Percentiles rank a stretch among this genome's conserved stretches.
Evolutionary conservation across 2,329 filamentous ascomycete species (phyloP).

Genomic region (Diaporthe ilicicola): DNA sequence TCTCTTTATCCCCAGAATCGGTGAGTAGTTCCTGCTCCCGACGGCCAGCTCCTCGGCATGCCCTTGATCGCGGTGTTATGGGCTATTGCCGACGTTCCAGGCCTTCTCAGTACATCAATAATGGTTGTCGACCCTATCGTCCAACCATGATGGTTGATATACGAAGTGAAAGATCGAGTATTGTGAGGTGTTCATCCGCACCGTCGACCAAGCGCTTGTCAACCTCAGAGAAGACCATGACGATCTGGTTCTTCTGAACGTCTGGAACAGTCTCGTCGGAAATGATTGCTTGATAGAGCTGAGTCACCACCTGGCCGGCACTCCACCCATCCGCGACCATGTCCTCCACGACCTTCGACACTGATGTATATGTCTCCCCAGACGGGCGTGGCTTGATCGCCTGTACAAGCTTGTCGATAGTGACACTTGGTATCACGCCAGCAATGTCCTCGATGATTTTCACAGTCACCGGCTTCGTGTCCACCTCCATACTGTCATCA

Average conservation of each 20-base stretch:
- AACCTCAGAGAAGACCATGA: slow-evolving; percentile 88
- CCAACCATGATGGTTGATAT: slow-evolving; percentile 77
- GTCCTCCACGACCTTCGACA: slow-evolving; percentile 84
- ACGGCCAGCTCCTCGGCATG: neutral
- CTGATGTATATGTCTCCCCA: slow-evolving; percentile 72
- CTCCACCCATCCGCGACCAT: slow-evolving; percentile 98
- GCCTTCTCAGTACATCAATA: neutral
- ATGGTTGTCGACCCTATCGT: slow-evolving; percentile 37
- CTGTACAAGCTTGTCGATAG: slow-evolving; percentile 74
- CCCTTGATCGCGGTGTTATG: neutral
- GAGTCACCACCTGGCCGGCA: slow-evolving; percentile 80
- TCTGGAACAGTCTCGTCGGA: slow-evolving; percentile 87
- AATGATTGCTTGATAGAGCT: slow-evolving; percentile 84
- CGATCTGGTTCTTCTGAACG: slow-evolving; percentile 88
- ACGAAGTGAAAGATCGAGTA: slow-evolving; percentile 84
- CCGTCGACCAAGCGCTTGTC: slow-evolving; percentile 96
- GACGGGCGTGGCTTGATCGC: slow-evolving; percentile 78
- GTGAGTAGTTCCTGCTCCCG: neutral
- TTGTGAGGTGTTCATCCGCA: slow-evolving; percentile 91
- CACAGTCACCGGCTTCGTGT: slow-evolving; percentile 73
- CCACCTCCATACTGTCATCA: slow-evolving; percentile 67
- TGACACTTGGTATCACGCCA: slow-evolving; percentile 83
- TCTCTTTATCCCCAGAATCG: neutral
- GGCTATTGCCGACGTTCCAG: neutral
- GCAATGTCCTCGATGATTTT: slow-evolving; percentile 93